Evolutionary conservation across 495 filamentous ascomycete genomes (phyloP), one percentile per base, ranked within the genome.

Genomic region (Elasticomyces elasticus): DNA sequence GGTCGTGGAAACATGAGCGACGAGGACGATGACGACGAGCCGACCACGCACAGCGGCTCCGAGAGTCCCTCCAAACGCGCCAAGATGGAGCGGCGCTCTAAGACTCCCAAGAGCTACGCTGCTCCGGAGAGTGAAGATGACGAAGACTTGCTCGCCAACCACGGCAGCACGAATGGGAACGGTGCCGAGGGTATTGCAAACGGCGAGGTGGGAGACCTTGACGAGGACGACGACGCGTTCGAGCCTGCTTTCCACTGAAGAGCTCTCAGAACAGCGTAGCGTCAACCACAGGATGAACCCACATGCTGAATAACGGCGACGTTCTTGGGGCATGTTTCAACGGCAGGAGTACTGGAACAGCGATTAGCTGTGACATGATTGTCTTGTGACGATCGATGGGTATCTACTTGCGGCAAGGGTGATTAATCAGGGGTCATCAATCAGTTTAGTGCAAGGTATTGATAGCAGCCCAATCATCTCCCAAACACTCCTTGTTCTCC

Each of bases 401-500:
- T 45, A 23, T 22, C 42, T 22, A n/a, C n/a, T n/a, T n/a, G n/a
- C n/a, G n/a, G n/a, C n/a, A n/a, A n/a, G n/a, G n/a, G n/a, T n/a
- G n/a, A n/a, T n/a, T n/a, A n/a, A n/a, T n/a, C n/a, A n/a, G n/a
- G n/a, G n/a, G n/a, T n/a, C n/a, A n/a, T n/a, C n/a, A 22, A 22
- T 15, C 17, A 20, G 15, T 30, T 31, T 26, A 19, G 1, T 35
- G 48, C 30, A 60, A 31, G 15, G 30, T 46, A 37, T 62, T 62
- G 25, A 62, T 40, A 49, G 44, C 44, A 12, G 50, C 50, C 59
- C 59, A 62, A 28, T 54, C 59, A 31, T 51, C 43, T 19, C 59
- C 59, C 45, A 62, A 27, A 35, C 49, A 54, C 10, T 62, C 59
- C 37, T 49, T 51, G 28, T 62, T 62, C 54, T 62, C 59, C 55